Base-by-base conservation (phyloP, 345 rosid species). In the Ceriops zippeliana region DNA sequence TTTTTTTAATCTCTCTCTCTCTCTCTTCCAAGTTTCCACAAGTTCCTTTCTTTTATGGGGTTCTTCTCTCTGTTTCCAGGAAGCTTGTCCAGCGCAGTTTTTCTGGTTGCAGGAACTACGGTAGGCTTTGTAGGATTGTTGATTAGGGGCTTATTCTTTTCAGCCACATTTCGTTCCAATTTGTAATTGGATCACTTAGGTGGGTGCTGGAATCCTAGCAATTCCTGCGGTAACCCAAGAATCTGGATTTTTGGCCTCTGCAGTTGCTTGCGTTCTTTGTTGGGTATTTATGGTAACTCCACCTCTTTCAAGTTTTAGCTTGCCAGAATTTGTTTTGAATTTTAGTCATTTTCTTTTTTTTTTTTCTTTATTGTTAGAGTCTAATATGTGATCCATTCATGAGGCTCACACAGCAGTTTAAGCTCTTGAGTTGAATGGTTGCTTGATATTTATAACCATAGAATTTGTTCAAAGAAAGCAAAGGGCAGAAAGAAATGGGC, bases 161-260 rank as follows among this genome's bases (percentile, higher is more conserved):
- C 9, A 27, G 28, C 59, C 11, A 21, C 17, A 37, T 16, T 57
- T 9, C 20, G 27, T 30, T 15, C 16, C 11, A 56, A 56, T 56
- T 16, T 38, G 52, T 68, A 68, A 73, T 34, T 59, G 56, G 68
- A 67, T 69, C 10, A 11, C 20, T 42, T 61, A 93, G 98, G 86
- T 93, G 24, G 98, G 98, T 78, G 97, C 98, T 28, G 98, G 97
- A 70, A 89, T 90, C 65, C 92, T 90, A 7, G 97, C 98, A 0
- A 87, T 93, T 84, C 97, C 97, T 65, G 90, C 98, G 0, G 97
- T 93, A 62, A 90, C 98, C 4, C 96, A 83, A 82, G 96, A 93
- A 74, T 75, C 97, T 62, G 97, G 97, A 10, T 93, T 93, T 67
- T 49, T 90, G 64, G 96, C 93, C 65, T 93, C 97, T 76, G 84